A percentile compares a stretch with the other conserved stretches of the same genome.
Conservation (phyloP, 495 filamentous ascomycete genomes). For the Penicillium subrubescens region DNA sequence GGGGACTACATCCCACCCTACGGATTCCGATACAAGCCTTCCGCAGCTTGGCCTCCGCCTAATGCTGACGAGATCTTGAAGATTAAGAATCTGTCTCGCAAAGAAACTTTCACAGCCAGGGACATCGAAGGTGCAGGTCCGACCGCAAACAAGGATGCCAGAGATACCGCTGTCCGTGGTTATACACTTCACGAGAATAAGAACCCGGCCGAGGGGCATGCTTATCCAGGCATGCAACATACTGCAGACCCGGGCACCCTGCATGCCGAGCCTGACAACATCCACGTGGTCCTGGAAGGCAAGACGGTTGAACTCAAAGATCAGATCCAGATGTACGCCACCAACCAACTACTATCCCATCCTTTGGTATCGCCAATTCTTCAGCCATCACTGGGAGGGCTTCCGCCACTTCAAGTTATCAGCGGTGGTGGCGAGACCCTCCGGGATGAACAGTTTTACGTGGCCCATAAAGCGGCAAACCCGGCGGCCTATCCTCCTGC, state of each 20-base stretch:
- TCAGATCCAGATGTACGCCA: constrained; percentile 93
- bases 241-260: constrained; percentile 26
- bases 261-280: constrained; percentile 40
- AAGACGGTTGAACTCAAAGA: constrained; percentile 78
- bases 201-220: constrained; percentile 21
- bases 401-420: constrained; percentile 84
- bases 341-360: constrained; percentile 82
- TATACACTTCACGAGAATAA: constrained; percentile 40
- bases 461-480: constrained; percentile 91
- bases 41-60: constrained; percentile 85
- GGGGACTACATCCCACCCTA: constrained; percentile 84
- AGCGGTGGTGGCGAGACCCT: constrained; percentile 87
- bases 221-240: constrained; percentile 41
- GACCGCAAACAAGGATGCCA: constrained; percentile 23
- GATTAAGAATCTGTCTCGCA: constrained; percentile 38
- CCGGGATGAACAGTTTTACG: constrained; percentile 90
- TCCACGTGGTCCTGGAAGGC: constrained; percentile 67
- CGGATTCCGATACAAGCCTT: constrained; percentile 86
- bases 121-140: constrained; percentile 21
- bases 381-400: constrained; percentile 82
- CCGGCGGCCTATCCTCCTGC: constrained; percentile 72
- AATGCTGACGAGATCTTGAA: constrained; percentile 67
- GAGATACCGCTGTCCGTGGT: constrained; percentile 43
- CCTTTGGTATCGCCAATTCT: constrained; percentile 87
- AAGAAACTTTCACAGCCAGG: constrained; percentile 37